phyloP scores from a whole-genome alignment of 1,284 basidiomycete genomes.

The Apiotrichum mycotoxinovorans region DNA sequence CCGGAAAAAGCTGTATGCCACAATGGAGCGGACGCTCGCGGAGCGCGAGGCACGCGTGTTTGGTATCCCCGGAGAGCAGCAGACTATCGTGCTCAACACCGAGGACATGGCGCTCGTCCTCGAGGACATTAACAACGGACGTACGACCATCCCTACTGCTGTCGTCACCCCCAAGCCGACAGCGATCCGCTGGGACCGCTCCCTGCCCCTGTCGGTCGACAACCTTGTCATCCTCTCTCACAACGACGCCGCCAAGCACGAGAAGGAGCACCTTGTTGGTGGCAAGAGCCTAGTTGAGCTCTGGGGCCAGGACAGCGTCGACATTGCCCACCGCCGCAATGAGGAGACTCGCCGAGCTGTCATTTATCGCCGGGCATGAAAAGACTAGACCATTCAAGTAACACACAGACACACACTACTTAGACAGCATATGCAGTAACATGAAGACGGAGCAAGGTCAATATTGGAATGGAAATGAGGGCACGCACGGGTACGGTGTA shows the following conservation, averaged over 20 bases:
- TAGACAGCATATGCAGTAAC: constrained; percentile 6
- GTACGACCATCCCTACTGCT: constrained; percentile 72
- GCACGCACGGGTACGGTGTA: background rate
- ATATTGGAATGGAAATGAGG: background rate
- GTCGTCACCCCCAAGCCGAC: constrained; percentile 57
- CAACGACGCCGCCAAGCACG: constrained; percentile 67
- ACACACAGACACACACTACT: background rate
- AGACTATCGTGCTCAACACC: constrained; percentile 57
- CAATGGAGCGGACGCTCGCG: constrained; percentile 70
- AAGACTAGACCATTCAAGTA: too few relatives aligned
- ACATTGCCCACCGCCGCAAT: constrained; percentile 54
- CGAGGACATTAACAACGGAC: constrained; percentile 79
- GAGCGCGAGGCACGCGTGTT: constrained; percentile 56
- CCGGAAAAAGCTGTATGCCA: constrained; percentile 75
- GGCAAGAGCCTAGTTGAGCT: constrained; percentile 55
- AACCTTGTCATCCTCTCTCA: constrained; percentile 79
- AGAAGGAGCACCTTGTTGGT: constrained; percentile 55
- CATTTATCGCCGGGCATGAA: constrained; percentile 33
- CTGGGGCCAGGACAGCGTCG: constrained; percentile 63
- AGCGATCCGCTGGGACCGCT: constrained; percentile 70
- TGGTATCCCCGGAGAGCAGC: constrained; percentile 57
- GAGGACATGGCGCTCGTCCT: constrained; percentile 78
- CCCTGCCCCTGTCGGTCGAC: constrained; percentile 60
- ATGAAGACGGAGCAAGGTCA: too few relatives aligned
- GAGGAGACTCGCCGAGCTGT: constrained; percentile 55